A percentile compares a stretch with the other conserved stretches of the same genome.
Conservation (phyloP, 306 rosid genomes). For the Begonia masoniana region DNA sequence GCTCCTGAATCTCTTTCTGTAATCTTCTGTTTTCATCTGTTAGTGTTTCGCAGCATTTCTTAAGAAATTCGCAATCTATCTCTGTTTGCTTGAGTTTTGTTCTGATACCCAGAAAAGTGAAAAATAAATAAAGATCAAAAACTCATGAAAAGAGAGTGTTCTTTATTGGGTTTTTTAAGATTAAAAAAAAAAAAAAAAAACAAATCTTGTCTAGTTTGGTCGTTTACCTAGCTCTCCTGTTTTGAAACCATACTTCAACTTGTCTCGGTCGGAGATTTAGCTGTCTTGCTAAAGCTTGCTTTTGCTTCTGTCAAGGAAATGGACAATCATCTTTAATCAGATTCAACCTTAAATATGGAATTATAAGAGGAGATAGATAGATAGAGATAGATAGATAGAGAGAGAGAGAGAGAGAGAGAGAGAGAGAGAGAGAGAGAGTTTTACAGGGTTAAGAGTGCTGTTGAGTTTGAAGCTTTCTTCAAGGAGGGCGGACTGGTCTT, state of each 20-base stretch:
- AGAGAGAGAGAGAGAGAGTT: too few relatives aligned
- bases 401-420: conserved; percentile 6
- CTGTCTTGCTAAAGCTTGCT: conserved; percentile 82
- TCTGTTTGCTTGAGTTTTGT: conserved; percentile 97
- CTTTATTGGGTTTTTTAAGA: neutral
- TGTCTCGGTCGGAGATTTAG: conserved; percentile 70
- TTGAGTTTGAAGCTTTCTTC: conserved; percentile 92
- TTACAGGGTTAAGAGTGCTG: conserved; percentile 96
- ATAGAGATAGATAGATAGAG: neutral
- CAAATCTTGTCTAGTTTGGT: neutral
- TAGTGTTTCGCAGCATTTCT: conserved; percentile 82
- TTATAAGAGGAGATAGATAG: neutral
- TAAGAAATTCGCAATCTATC: conserved; percentile 77
- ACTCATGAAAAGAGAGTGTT: too few relatives aligned
- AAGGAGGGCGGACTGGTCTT: conserved; percentile 73
- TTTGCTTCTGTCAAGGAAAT: conserved; percentile 55
- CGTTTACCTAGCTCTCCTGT: conserved; percentile 85
- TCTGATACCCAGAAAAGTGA: conserved; percentile 19
- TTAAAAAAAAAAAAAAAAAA: neutral
- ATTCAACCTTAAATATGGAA: neutral
- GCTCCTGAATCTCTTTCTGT: conserved; percentile 73
- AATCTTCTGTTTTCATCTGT: conserved; percentile 82
- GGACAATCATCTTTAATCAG: neutral
- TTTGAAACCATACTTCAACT: conserved; percentile 99
- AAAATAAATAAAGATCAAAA: too few relatives aligned